These are phyloP conservation scores for Trametes sanguinea DNA, from an alignment of 768 basidiomycete genomes.

Conservation along the genomic window DNA sequence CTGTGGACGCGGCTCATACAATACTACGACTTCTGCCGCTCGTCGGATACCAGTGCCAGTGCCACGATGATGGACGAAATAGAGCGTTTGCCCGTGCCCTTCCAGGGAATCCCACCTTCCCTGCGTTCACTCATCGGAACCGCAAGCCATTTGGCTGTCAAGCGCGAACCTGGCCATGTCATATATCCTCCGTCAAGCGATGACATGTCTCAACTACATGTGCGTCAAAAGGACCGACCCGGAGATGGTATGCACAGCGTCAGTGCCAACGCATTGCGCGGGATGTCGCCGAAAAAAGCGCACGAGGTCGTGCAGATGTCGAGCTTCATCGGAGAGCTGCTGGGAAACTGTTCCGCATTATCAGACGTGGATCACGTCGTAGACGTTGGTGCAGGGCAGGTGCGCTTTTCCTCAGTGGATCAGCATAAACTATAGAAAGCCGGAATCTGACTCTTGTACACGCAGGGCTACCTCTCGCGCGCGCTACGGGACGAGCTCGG, in stretches of 20 bases:
- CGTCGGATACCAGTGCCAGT: no score
- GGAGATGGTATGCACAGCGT: no score
- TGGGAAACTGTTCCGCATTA: slow-evolving; percentile 30
- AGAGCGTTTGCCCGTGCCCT: background rate
- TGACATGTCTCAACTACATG: background rate
- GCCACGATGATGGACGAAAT: no score
- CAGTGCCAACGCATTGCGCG: slow-evolving; percentile 25
- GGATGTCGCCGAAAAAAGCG: slow-evolving; percentile 76
- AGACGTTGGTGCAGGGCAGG: slow-evolving; percentile 77
- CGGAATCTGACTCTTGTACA: background rate
- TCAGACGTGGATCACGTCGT: slow-evolving; percentile 48
- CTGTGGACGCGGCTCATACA: slow-evolving; percentile 26
- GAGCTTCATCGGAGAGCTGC: slow-evolving; percentile 48
- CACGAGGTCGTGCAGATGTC: slow-evolving; percentile 73
- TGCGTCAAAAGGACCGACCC: background rate
- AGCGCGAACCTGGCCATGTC: background rate
- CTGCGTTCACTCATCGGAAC: background rate
- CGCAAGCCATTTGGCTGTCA: background rate
- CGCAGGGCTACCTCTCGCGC: slow-evolving; percentile 66
- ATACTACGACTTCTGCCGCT: slow-evolving; percentile 14
- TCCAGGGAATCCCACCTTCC: background rate
- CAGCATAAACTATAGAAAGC: background rate
- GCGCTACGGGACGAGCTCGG: slow-evolving; percentile 36
- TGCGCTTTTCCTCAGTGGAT: slow-evolving; percentile 25
- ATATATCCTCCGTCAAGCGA: background rate